phyloP scores from a whole-genome alignment of 129 eudicot species.

The Lactuca sativa region DNA sequence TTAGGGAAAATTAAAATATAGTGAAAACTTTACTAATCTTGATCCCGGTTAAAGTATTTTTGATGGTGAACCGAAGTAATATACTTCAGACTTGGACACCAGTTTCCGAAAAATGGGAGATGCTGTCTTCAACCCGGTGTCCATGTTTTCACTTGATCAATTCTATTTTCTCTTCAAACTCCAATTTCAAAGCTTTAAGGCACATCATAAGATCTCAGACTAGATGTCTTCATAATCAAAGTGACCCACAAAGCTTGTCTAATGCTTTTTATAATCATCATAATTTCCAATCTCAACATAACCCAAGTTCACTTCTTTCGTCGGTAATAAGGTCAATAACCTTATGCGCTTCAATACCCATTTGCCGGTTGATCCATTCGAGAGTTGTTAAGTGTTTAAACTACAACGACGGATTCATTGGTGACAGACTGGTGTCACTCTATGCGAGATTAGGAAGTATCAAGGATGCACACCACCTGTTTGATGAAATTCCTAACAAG shows the following conservation, averaged over 20 bases:
- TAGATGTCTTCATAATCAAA: background rate
- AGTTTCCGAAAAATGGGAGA: constrained; percentile 19
- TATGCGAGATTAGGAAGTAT: constrained; percentile 31
- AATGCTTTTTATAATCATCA: background rate
- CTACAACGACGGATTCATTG: constrained; percentile 46
- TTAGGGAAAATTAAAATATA: too few relatives aligned
- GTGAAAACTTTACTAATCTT: too few relatives aligned
- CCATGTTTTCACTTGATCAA: background rate
- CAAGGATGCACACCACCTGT: constrained; percentile 40
- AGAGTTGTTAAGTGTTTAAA: constrained; percentile 22
- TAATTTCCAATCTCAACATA: constrained; percentile 10
- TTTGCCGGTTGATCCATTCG: constrained; percentile 38
- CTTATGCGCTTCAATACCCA: constrained; percentile 23
- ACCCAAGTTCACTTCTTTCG: constrained; percentile 22
- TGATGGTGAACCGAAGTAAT: background rate
- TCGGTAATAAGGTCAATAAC: constrained; percentile 26
- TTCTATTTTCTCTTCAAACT: background rate
- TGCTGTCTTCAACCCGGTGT: constrained; percentile 2
- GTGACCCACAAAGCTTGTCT: constrained; percentile 6
- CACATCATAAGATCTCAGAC: constrained; percentile 16
- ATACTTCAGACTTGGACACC: background rate
- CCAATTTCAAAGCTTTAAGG: background rate
- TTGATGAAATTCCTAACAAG: constrained; percentile 51
- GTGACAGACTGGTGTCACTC: constrained; percentile 49
- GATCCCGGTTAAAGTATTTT: too few relatives aligned